Evolutionary conservation across 169 alveolate species (phyloP), one percentile per base, ranked within the genome.

Genomic region (Eimeria maxima): DNA sequence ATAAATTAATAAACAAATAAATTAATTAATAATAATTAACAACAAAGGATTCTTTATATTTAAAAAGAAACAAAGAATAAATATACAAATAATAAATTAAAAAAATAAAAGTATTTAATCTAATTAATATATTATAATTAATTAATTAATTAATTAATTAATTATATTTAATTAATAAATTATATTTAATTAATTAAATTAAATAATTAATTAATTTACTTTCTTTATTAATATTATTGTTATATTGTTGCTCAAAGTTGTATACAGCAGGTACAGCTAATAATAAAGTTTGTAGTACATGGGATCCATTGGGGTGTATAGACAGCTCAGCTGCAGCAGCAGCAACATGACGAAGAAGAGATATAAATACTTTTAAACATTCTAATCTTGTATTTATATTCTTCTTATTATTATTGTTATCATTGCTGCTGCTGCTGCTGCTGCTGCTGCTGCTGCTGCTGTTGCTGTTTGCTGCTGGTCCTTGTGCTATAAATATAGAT

Each of bases 231-330:
- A 7, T 8, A 27, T 38, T 44, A 1, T 73, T 10, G 18, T 44
- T 22, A 27, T 16, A 7, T 73, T 73, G 84, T 29, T 27, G 8
- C 47, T 73, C 29, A 3, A n/a, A 22, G 10, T 53, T 27, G 2
- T 73, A 14, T 4, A 74, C 90, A n/a, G 88, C 67, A 33, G 95
- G 95, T 6, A 90, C 65, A 2, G 90, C 42, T 20, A n/a, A 33
- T 29, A 90, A 42, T 53, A 90, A 90, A 27, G 95, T 90, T 76
- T 90, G 95, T 47, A 90, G 81, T 33, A 90, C 95, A 65, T 90
- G 95, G 60, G 95, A 90, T 18, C 95, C 95, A 50, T 27, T 90
- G 80, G 90, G 74, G 38, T 90, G 90, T 10, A 53, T 63, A 2
- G 95, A 84, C 74, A 90, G 67, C 45, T 76, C 65, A 13, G 90